Base-by-base conservation (phyloP, 2,329 filamentous ascomycete genomes). In the Madurella mycetomatis region DNA sequence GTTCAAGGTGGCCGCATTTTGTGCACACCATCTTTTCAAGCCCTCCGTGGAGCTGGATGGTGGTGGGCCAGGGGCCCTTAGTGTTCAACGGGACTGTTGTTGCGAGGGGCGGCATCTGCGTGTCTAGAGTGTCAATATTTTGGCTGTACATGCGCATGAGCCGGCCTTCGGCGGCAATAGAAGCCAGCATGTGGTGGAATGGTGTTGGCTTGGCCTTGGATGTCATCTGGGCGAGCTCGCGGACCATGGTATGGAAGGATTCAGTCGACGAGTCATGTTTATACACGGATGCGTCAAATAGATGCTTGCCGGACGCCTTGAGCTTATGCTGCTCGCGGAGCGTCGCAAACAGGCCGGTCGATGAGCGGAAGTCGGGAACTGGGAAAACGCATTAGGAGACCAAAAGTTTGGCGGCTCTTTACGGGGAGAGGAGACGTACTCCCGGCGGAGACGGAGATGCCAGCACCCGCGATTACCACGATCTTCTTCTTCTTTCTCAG, bases 241-340 rank as follows among this genome's bases (percentile, higher is more conserved):
- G 87, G 63, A 99, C 90, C 92, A 99, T 97, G 68, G 88, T 85
- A 71, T 99, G 94, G 70, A 99, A 99, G 11, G 88, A 90, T 19
- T 88, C 86, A 1, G 92, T 97, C 12, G 92, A 89, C 18, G 82
- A 80, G 69, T 95, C 87, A 75, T 96, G 89, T 70, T 90, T 92
- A 76, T 99, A 99, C 51, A 99, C 94, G 8, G 92, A 95, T 49
- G 94, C 94, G 73, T 99, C 94, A 67, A 99, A 99, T 1, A 99
- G 81, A 62, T 96, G 86, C 72, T 97, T 96, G 49, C 94, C 94
- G 0, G 94, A 96, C 18, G 88, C 84, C 69, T 95, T 96, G 58
- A 96, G 78, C 63, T 94, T 95, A 72, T 96, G 90, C 67, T 96
- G 87, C 58, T 83, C 87, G 61, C 89, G 87, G 25, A 96, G 78